Percentiles rank a stretch among this genome's conserved stretches.
These are phyloP conservation scores for Oxytropis ochrocephala DNA, from an alignment of 306 rosid genomes.

Conservation along the genomic window DNA sequence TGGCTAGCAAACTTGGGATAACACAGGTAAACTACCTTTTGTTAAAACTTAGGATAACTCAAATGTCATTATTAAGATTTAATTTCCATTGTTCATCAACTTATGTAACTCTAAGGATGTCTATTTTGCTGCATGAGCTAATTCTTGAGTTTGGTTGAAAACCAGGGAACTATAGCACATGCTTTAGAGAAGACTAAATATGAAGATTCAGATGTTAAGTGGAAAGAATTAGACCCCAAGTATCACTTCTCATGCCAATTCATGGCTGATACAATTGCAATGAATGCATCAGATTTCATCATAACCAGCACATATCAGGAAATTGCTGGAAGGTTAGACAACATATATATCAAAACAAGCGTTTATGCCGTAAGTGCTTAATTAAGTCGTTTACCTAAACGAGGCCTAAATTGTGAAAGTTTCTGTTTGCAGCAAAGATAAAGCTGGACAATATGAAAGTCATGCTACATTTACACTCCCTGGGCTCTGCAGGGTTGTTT, in stretches of 20 bases:
- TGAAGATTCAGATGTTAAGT: conserved; percentile 84
- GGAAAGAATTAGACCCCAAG: conserved; percentile 83
- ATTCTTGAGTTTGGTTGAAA: conserved; percentile 9
- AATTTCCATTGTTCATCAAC: not conserved
- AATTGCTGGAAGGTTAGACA: conserved; percentile 77
- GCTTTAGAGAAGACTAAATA: conserved; percentile 91
- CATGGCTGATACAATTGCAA: conserved; percentile 73
- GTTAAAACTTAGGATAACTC: not conserved
- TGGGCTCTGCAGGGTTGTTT: conserved; percentile 80
- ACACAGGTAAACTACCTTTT: conserved; percentile 45
- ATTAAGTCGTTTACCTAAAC: too few species aligned
- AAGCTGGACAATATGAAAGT: conserved; percentile 85
- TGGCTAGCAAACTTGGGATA: conserved; percentile 71
- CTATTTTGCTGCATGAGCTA: not conserved
- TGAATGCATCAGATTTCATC: conserved; percentile 89
- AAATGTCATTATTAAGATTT: not conserved
- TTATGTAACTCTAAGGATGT: not conserved
- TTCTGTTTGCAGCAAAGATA: conserved; percentile 63
- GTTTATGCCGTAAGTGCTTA: too few species aligned
- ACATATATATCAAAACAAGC: not conserved
- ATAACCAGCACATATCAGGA: conserved; percentile 90
- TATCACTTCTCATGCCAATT: conserved; percentile 93
- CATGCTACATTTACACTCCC: conserved; percentile 82
- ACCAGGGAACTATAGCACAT: conserved; percentile 85
- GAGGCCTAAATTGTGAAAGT: conserved; percentile 11